Base-by-base conservation (phyloP, 2,329 filamentous ascomycete species). In the Arthrobotrys sinensis region DNA sequence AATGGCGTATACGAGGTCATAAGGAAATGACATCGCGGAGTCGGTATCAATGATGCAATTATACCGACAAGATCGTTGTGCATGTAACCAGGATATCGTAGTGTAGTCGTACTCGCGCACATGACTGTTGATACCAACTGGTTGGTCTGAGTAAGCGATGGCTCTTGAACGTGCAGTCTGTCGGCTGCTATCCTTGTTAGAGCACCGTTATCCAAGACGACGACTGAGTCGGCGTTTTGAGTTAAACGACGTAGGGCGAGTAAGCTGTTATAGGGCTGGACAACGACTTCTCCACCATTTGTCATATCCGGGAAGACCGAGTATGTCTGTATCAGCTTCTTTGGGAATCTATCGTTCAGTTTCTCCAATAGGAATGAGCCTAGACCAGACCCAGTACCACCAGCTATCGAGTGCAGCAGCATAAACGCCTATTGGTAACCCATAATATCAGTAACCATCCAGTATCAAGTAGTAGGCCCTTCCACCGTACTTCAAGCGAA, bases 1-100 rank as follows among this genome's bases (percentile, higher is more conserved):
- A 99, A 99, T 4, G 96, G 96, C 0, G 96, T 99, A 86, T 99
- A 99, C 50, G 95, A 93, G 4, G 96, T 99, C 90, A 97, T 97
- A 76, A 99, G 88, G 89, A 99, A 99, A 86, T 99, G 96, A 84
- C 94, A 97, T 81, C 96, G 91, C 8, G 96, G 96, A 0, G 95
- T 99, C 1, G 96, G 96, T 79, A 99, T 98, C 48, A 99, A 88
- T 19, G 94, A 97, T 24, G 96, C 96, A 73, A 99, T 89, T 82
- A 99, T 98, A 85, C 95, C 96, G 83, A 97, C 94, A 14, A 99
- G 91, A 83, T 99, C 96, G 85, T 99, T 99, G 87, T 99, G 96
- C 96, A 99, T 99, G 86, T 99, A 99, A 45, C 96, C 96, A 0
- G 96, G 96, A 84, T 99, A 99, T 83, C 96, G 90, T 63, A 99